Evolutionary conservation across 148 eudicot genomes (phyloP).

Genomic region (Spergularia marina): DNA sequence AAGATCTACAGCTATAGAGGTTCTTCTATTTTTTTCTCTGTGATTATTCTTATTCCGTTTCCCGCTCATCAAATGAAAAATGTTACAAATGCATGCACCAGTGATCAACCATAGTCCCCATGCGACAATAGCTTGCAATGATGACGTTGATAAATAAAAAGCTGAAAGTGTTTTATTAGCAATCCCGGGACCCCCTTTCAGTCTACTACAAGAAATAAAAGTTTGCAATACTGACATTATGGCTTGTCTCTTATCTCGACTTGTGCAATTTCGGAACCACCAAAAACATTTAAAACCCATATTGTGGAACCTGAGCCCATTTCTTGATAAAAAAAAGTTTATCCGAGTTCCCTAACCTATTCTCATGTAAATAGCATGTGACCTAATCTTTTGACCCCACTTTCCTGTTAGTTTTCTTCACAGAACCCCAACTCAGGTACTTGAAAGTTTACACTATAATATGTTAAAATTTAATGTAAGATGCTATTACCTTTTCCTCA

Average conservation of each 20-base stretch:
- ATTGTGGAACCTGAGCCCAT: neutral
- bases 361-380: neutral
- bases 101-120: no score
- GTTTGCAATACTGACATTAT: no score
- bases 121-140: no score
- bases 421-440: neutral
- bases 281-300: neutral
- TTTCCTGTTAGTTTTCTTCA: neutral
- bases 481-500: conserved; percentile 49
- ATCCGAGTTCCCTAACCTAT: neutral
- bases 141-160: no score
- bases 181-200: no score
- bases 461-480: no score
- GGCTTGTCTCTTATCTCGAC: no score
- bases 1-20: neutral
- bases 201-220: no score
- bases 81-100: no score
- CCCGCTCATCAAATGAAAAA: no score
- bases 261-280: neutral
- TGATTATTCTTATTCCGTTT: neutral
- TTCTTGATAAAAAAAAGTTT: neutral
- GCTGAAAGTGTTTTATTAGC: no score
- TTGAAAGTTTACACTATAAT: neutral
- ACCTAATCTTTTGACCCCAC: neutral
- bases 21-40: neutral